Evolutionary conservation across 345 rosid species (phyloP).

Genomic region (Syzygium jambos): DNA sequence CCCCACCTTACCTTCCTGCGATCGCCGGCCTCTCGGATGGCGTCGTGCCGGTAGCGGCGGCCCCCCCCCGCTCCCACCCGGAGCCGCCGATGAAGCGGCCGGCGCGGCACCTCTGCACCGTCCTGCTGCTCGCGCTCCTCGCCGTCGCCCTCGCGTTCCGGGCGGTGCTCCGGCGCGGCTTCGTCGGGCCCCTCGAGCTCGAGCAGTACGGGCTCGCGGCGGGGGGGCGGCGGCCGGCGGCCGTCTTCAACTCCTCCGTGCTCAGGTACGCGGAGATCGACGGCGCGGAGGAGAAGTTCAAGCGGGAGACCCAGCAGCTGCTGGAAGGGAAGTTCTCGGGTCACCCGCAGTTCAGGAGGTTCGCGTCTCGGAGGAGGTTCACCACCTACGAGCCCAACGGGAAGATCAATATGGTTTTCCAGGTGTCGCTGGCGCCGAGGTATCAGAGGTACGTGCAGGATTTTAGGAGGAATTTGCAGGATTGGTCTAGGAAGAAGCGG

Average conservation of each 20-base stretch:
- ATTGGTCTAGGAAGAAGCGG: conserved; percentile 49
- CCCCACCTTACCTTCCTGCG: neutral
- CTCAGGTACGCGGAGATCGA: conserved; percentile 62
- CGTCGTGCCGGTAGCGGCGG: neutral
- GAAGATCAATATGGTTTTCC: neutral
- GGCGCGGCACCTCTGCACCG: conserved; percentile 46
- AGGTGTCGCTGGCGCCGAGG: conserved; percentile 32
- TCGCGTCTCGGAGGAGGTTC: conserved; percentile 35
- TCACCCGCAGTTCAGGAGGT: conserved; percentile 31
- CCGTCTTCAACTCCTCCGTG: conserved; percentile 53
- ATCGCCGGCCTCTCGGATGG: neutral
- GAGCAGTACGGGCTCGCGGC: neutral
- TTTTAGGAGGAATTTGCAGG: conserved; percentile 45
- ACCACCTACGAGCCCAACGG: conserved; percentile 18
- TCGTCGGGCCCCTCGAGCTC: conserved; percentile 19
- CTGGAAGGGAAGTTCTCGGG: conserved; percentile 49
- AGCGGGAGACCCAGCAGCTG: conserved; percentile 55
- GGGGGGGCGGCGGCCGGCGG: conserved; percentile 4
- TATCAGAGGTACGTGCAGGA: conserved; percentile 60
- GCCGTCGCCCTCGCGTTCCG: conserved; percentile 43
- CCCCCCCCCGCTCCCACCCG: neutral
- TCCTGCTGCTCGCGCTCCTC: conserved; percentile 42
- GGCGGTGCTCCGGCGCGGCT: conserved; percentile 31
- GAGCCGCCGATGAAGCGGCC: conserved; percentile 50
- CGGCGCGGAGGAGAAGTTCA: conserved; percentile 44